phyloP scores from a whole-genome alignment of 1,284 basidiomycete genomes.

The Leccinum insolens region DNA sequence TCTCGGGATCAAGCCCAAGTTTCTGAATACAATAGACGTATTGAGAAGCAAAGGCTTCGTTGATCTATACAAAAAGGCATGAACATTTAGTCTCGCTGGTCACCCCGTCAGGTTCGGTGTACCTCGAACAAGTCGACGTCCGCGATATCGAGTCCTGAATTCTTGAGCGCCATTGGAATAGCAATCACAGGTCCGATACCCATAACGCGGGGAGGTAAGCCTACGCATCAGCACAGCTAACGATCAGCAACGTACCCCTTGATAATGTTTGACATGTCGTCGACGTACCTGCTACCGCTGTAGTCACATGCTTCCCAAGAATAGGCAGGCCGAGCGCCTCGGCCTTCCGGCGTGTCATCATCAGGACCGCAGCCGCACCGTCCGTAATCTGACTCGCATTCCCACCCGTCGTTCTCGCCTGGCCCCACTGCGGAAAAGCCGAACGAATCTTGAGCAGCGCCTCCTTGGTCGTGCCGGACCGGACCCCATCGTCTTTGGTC shows the following conservation, averaged over 20 bases:
- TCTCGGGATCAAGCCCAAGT: conserved; percentile 68
- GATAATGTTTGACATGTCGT: not conserved
- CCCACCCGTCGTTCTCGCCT: conserved; percentile 80
- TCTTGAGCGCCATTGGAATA: conserved; percentile 70
- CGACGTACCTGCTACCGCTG: conserved; percentile 65
- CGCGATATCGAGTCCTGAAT: conserved; percentile 62
- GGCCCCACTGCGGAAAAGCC: conserved; percentile 90
- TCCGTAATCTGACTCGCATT: conserved; percentile 91
- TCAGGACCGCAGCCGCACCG: conserved; percentile 81
- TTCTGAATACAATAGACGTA: conserved; percentile 81
- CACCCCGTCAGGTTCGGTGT: not conserved
- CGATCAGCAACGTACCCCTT: not conserved
- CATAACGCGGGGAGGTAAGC: conserved; percentile 80
- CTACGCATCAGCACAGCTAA: conserved; percentile 33
- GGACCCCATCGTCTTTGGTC: conserved; percentile 81
- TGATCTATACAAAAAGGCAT: conserved; percentile 55
- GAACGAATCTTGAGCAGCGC: conserved; percentile 67
- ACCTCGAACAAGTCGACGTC: conserved; percentile 87
- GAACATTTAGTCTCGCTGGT: not conserved
- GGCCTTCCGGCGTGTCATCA: conserved; percentile 88
- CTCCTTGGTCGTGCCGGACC: conserved; percentile 77
- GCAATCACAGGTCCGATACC: conserved; percentile 79
- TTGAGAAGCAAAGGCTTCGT: conserved; percentile 92
- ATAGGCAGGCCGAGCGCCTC: conserved; percentile 77
- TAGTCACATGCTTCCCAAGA: conserved; percentile 80